Conservation (phyloP, 1,284 basidiomycete species). For the Singerocomus rubriflavus region DNA sequence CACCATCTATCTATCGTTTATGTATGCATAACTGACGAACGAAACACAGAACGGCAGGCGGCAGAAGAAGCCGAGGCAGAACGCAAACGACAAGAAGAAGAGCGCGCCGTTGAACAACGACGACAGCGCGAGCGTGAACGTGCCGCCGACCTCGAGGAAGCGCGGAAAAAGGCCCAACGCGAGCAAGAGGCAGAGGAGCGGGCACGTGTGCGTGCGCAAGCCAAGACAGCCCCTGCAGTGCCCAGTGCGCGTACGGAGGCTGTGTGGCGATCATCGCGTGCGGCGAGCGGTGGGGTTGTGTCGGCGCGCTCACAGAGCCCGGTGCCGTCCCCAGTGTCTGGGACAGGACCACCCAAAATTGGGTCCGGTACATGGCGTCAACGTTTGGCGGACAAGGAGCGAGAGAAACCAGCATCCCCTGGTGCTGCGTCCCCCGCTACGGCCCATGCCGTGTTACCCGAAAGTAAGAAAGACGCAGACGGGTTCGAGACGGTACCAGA, state of each 20-base stretch:
- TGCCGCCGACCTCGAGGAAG: slow-evolving; percentile 54
- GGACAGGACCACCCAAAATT: slow-evolving; percentile 38
- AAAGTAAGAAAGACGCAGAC: slow-evolving; percentile 55
- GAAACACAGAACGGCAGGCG: slow-evolving; percentile 47
- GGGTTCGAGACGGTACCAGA: slow-evolving; percentile 65
- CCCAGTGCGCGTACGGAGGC: slow-evolving; percentile 8
- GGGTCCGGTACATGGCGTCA: slow-evolving; percentile 48
- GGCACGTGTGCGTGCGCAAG: slow-evolving; percentile 32
- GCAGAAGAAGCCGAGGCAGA: slow-evolving; percentile 59
- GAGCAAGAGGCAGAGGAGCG: slow-evolving; percentile 79
- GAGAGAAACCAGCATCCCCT: slow-evolving; percentile 23
- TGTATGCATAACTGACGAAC: background rate
- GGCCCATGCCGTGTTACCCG: slow-evolving; percentile 29
- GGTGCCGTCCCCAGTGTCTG: slow-evolving; percentile 29
- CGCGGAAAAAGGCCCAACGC: slow-evolving; percentile 61
- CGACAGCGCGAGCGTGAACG: slow-evolving; percentile 69
- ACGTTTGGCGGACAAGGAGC: slow-evolving; percentile 42
- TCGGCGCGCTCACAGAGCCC: slow-evolving; percentile 33
- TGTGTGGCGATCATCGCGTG: slow-evolving; percentile 20
- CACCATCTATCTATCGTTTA: background rate
- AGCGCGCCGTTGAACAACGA: slow-evolving; percentile 49
- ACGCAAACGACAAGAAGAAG: slow-evolving; percentile 60
- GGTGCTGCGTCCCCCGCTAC: slow-evolving; percentile 34
- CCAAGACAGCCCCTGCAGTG: slow-evolving; percentile 12
- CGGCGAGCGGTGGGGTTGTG: slow-evolving; percentile 23